Evolutionary conservation across 139 green algal species (phyloP).

Genomic region (Micractinium sp.): DNA sequence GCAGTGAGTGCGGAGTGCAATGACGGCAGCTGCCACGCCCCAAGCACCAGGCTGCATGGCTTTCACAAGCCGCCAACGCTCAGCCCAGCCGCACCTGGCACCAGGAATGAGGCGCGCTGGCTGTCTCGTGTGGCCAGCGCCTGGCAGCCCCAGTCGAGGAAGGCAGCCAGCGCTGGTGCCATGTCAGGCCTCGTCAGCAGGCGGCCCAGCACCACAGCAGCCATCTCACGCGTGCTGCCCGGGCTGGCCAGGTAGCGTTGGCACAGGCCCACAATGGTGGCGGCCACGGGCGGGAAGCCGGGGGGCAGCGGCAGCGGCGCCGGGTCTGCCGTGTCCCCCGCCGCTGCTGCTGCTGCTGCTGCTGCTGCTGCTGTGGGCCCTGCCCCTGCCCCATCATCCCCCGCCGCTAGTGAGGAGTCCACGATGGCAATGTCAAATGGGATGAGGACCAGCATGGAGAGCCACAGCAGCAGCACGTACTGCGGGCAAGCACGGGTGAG

Average conservation of each 20-base stretch:
- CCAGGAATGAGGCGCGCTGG: slow-evolving; percentile 59
- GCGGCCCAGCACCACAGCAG: slow-evolving; percentile 81
- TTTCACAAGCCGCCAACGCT: too few species aligned
- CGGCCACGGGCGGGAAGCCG: slow-evolving; percentile 59
- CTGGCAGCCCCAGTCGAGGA: slow-evolving; percentile 70
- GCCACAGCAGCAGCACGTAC: slow-evolving; percentile 92
- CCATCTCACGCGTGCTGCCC: slow-evolving; percentile 82
- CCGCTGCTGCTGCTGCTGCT: slow-evolving; percentile 1
- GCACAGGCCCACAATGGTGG: slow-evolving; percentile 74
- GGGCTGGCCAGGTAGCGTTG: slow-evolving; percentile 65
- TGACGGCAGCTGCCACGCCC: too few species aligned
- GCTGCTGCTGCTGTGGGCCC: neutral
- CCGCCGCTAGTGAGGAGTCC: slow-evolving; percentile 62
- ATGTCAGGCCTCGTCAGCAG: slow-evolving; percentile 93
- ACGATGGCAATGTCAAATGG: slow-evolving; percentile 93
- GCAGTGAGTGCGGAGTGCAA: too few species aligned
- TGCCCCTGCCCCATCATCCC: neutral
- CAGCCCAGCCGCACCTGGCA: slow-evolving; percentile 52
- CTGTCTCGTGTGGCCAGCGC: slow-evolving; percentile 46
- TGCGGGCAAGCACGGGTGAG: slow-evolving; percentile 29
- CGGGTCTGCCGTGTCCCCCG: neutral
- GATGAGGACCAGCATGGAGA: slow-evolving; percentile 91
- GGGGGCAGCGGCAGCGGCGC: neutral
- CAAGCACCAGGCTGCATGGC: too few species aligned
- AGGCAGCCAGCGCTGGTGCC: slow-evolving; percentile 65